A percentile compares a stretch with the other conserved stretches of the same genome.
Evolutionary conservation across 768 basidiomycete genomes (phyloP).

Genomic region (Pleurotus sapidus): DNA sequence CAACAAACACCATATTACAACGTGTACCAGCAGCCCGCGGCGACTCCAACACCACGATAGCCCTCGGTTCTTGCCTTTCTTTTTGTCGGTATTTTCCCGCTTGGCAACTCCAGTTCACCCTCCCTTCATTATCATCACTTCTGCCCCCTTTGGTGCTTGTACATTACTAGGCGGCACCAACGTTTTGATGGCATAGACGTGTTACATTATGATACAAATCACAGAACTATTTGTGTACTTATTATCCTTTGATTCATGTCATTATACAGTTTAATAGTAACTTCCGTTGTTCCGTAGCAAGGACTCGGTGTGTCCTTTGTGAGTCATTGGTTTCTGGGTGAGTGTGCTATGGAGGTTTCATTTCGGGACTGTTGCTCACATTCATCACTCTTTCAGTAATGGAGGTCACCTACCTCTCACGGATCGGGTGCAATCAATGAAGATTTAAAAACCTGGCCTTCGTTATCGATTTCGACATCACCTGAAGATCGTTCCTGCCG

Average conservation of each 20-base stretch:
- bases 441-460: no score
- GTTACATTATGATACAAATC: slow-evolving; percentile 5
- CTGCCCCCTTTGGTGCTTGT: no score
- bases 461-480: no score
- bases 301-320: not conserved
- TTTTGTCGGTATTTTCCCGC: not conserved
- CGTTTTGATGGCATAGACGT: not conserved
- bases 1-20: slow-evolving; percentile 6
- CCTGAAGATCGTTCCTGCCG: no score
- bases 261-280: slow-evolving; percentile 2
- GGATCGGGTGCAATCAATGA: no score
- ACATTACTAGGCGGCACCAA: no score
- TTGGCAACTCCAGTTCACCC: not conserved
- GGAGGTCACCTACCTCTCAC: no score
- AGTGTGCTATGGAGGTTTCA: not conserved
- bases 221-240: slow-evolving; percentile 4
- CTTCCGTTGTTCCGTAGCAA: not conserved
- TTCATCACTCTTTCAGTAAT: no score
- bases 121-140: no score
- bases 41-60: not conserved
- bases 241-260: not conserved
- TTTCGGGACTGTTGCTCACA: no score
- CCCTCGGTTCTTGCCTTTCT: not conserved
- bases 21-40: not conserved
- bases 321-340: not conserved